Base-by-base conservation (phyloP, 225 moss, liverwort and hornwort species). In the Pseudoscleropodium purum region DNA sequence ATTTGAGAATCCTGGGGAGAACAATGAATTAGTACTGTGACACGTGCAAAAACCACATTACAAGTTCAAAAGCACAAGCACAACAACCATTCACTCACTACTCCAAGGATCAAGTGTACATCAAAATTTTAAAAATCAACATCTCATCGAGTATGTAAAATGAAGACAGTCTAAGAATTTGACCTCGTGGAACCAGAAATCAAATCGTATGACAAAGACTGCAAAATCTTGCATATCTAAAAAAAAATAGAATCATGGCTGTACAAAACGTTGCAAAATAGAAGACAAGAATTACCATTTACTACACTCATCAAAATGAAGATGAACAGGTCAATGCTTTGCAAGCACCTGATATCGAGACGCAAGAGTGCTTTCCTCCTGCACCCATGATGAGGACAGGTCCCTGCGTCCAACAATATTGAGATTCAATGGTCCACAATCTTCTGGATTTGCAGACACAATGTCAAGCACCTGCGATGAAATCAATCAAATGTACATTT, bases 371-470 rank as follows among this genome's bases (percentile, higher is more conserved):
- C 89, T 86, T 69, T 92, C 95, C 88, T 93, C 93, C 87, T 91
- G 89, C 69, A 93, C 93, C 95, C 95, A 95, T 74, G 95, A 95
- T 83, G 95, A 93, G 73, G 95, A 95, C 72, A 95, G 74, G 82
- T 95, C 95, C 47, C 91, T 91, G 78, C 93, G 92, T 81, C 93
- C 93, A 84, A 93, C 91, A 87, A 92, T 90, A 63, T 93, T 93
- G 68, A 95, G 95, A 91, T 95, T 93, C 85, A 95, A 88, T 33
- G 93, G 92, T 91, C 91, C 92, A 81, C 90, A 88, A 77, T 91
- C 91, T 83, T 92, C 95, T 76, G 88, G 85, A 89, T 81, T 93
- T 84, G 95, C 88, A 78, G 93, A 90, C 79, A 95, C 69, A 68
- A 95, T 89, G 86, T 91, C 95, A 87, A 95, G 95, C 77, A 95